Percentiles rank a stretch among this genome's conserved stretches.
These are phyloP conservation scores for Rhynchospora pubera DNA, from an alignment of 176 grass and related monocot genomes.

Conservation along the genomic window DNA sequence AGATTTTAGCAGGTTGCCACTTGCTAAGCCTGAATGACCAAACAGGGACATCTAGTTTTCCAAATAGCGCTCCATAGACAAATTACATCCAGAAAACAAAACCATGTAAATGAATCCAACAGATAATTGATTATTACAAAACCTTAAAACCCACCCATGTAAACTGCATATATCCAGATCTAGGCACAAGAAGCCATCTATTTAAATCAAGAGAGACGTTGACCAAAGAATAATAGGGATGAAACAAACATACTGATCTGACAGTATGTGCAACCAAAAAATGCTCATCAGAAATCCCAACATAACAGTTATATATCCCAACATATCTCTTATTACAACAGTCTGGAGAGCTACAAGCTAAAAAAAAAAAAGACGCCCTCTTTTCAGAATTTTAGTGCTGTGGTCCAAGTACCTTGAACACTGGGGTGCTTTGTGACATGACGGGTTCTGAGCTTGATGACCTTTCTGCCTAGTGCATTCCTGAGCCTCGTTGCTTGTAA, in stretches of 20 bases:
- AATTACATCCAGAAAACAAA: no score
- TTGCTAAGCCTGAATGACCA: no score
- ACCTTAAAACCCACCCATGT: no score
- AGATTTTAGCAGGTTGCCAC: no score
- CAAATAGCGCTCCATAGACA: no score
- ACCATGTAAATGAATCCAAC: no score
- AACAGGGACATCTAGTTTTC: no score
- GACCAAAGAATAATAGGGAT: not conserved
- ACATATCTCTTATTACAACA: not conserved
- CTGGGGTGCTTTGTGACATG: slow-evolving; percentile 66
- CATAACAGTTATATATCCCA: not conserved
- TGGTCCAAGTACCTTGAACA: slow-evolving; percentile 81
- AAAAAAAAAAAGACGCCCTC: not conserved
- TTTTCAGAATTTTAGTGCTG: slow-evolving; percentile 67
- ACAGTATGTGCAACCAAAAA: not conserved
- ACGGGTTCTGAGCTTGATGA: slow-evolving; percentile 74
- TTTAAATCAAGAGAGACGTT: not conserved
- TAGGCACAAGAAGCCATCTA: no score
- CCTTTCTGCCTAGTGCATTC: slow-evolving; percentile 78
- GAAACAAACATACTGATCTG: not conserved
- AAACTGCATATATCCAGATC: no score
- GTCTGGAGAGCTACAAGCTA: slow-evolving; percentile 13
- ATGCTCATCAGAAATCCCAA: not conserved
- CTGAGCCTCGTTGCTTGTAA: slow-evolving; percentile 70
- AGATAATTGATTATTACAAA: no score